Evolutionary conservation across 768 basidiomycete species (phyloP), one percentile per base, ranked within the genome.

Genomic region (Gelatoporia subvermispora): DNA sequence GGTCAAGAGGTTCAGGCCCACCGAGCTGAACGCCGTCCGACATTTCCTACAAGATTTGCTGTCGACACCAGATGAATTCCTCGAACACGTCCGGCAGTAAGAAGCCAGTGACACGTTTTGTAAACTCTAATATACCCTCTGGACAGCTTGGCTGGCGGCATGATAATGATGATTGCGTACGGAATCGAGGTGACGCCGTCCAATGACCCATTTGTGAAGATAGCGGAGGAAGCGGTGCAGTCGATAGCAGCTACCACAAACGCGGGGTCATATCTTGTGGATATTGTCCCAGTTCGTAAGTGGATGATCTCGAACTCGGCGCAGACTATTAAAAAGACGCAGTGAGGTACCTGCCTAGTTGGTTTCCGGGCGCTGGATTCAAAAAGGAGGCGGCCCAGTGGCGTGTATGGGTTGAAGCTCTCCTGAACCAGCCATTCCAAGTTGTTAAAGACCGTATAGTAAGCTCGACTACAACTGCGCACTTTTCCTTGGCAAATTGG

Each of bases 1-100:
- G 28, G 28, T 74, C 48, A 58, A 61, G 5, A 46, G 51, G 11
- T 75, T 65, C 55, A 60, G 65, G 24, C 51, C 57, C 3, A 54
- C 68, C 38, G 68, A 76, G 51, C 68, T 74, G 51, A 36, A 59
- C 1, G 74, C 76, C 42, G 71, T 72, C 1, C 67, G 60, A 8
- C 63, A 63, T 22, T 74, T 77, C 58, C 58, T 79, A 11, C 61
- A 61, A 20, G 72, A 72, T 2, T 60, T 75, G 4, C 61, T 73
- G 4, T 65, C 62, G 0, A 63, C 72, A 17, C 74, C 77, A 0
- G 52, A 54, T 1, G 62, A 67, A 20, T 53, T 78, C 8, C 53
- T 63, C 0, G 58, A 65, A 4, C 67, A 75, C 16, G 57, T 77
- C 43, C 71, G 77, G 16, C 62, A 68, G 72, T 72, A 45, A 41